These are phyloP conservation scores for Gamsiella multidivaricata DNA, from an alignment of 192 early-diverging fungal species.

Conservation along the genomic window DNA sequence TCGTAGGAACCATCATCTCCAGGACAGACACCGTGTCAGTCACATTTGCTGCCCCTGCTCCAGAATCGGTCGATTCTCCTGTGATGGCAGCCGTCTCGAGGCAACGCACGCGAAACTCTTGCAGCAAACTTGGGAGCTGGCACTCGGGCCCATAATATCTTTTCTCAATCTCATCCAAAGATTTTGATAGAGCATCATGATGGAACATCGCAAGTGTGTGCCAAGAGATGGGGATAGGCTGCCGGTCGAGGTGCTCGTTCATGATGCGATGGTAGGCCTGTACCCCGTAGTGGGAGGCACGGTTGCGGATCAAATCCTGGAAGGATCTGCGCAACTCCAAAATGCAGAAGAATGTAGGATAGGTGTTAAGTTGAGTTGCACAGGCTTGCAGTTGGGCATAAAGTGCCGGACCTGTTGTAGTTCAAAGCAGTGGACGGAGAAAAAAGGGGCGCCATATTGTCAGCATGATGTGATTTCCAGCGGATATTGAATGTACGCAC, in stretches of 20 bases:
- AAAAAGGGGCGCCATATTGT: no score
- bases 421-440: background rate
- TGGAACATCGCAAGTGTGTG: constrained; percentile 39
- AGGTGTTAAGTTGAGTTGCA: constrained; percentile 3
- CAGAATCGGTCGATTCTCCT: background rate
- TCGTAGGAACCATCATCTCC: constrained; percentile 6
- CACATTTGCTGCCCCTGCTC: background rate
- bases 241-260: constrained; percentile 26
- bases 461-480: no score
- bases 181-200: constrained; percentile 14
- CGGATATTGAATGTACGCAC: no score
- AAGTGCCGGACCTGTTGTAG: constrained; percentile 1
- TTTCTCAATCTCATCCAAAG: constrained; percentile 36
- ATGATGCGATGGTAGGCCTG: constrained; percentile 24
- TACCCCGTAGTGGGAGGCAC: background rate
- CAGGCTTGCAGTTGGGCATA: constrained; percentile 6
- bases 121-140: background rate
- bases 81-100: constrained; percentile 5
- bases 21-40: background rate
- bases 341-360: background rate
- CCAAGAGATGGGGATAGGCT: constrained; percentile 30
- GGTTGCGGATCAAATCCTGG: constrained; percentile 1
- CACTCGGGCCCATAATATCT: background rate
- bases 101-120: constrained; percentile 13
- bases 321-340: background rate